Conservation (phyloP, 1,284 basidiomycete species). For the Apiotrichum brassicae region DNA sequence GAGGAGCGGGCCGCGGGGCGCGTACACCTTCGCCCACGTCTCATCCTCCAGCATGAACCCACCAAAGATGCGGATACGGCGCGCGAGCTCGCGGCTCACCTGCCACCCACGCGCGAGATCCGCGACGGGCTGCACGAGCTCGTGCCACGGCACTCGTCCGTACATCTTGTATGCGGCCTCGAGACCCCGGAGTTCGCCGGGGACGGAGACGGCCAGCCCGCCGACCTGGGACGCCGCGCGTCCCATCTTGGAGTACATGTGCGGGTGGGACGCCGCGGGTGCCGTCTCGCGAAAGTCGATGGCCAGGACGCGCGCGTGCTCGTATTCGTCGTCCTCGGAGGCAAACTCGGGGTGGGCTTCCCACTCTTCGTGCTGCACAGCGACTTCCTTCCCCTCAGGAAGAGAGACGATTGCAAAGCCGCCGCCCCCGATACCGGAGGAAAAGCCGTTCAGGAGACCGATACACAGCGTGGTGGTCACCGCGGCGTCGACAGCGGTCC, state of each 20-base stretch:
- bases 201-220: constrained; percentile 74
- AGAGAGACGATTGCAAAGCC: constrained; percentile 86
- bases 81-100: constrained; percentile 66
- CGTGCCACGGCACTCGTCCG: constrained; percentile 61
- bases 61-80: constrained; percentile 57
- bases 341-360: neutral
- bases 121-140: constrained; percentile 67
- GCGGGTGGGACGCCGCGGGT: constrained; percentile 61
- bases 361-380: neutral
- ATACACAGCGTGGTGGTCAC: constrained; percentile 73
- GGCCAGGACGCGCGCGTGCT: constrained; percentile 52
- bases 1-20: constrained; percentile 65
- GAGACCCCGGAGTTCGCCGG: constrained; percentile 77
- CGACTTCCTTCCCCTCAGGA: constrained; percentile 45
- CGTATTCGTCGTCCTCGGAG: neutral
- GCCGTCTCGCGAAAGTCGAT: constrained; percentile 87
- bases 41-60: constrained; percentile 65
- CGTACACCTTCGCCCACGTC: constrained; percentile 74
- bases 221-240: constrained; percentile 66
- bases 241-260: constrained; percentile 71
- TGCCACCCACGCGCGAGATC: constrained; percentile 64
- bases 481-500: constrained; percentile 84
- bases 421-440: constrained; percentile 76
- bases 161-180: constrained; percentile 38
- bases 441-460: constrained; percentile 84